These are phyloP conservation scores for Butyriboletus loyo DNA, from an alignment of 768 basidiomycete species.

Conservation along the genomic window DNA sequence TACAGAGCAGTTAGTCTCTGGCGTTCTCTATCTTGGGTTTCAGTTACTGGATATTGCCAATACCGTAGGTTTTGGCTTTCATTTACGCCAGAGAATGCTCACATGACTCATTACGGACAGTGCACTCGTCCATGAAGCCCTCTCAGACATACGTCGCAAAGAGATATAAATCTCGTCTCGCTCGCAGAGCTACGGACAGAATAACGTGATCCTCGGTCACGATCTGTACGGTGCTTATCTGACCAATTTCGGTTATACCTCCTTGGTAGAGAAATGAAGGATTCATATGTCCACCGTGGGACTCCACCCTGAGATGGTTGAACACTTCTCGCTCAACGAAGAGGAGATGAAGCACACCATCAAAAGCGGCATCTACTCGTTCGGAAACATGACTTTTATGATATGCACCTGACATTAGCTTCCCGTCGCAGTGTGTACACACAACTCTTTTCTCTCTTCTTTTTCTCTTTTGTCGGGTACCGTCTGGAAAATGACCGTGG, in stretches of 20 bases:
- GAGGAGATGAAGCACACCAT: background rate
- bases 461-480: background rate
- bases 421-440: background rate
- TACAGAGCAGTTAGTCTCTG: background rate
- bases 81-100: background rate
- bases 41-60: conserved; percentile 6
- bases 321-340: conserved; percentile 1
- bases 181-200: background rate
- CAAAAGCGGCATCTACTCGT: conserved; percentile 10
- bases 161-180: too few relatives aligned
- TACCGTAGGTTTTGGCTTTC: background rate
- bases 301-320: conserved; percentile 3
- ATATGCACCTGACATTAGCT: background rate
- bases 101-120: background rate
- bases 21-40: background rate
- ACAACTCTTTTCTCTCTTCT: too few relatives aligned
- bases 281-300: background rate
- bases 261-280: conserved; percentile 2
- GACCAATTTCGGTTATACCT: conserved; percentile 9
- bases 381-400: conserved; percentile 5
- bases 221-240: conserved; percentile 5
- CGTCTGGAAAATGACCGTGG: background rate
- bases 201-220: conserved; percentile 8
- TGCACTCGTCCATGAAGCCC: conserved; percentile 10
- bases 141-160: conserved; percentile 1